Evolutionary conservation across 352 stramenopile genomes (phyloP), one percentile per base, ranked within the genome.

Genomic region (Thraustochytrium striatum): DNA sequence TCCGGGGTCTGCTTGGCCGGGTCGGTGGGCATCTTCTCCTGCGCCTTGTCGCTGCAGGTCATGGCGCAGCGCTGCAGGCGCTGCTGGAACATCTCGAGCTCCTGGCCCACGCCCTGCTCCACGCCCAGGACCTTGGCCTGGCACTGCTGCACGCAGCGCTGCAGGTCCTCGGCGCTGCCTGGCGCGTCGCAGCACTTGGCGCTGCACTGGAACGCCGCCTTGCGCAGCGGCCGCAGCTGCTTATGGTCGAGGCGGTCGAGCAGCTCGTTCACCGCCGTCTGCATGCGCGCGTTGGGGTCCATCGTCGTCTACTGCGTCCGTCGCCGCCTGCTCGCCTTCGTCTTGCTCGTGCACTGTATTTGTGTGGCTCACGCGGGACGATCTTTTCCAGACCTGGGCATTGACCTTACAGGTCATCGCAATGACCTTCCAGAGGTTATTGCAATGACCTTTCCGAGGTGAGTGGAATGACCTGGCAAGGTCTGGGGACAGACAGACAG

Each of bases 101-200:
- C 78, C 57, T 59, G 43, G 1, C 44, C 43, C 8, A 82, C 55
- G 44, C 72, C 35, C 9, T 28, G 2, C 38, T 70, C 44, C 3
- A 53, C 57, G 13, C 43, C 30, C 47, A 44, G 28, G 43, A 53
- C 65, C 38, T 80, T 80, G 28, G 16, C 19, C 57, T 57, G 25
- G 33, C 68, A 80, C 32, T 55, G 11, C 47, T 82, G 65, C 32
- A 82, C 50, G 78, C 78, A 82, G 25, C 81, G 53, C 57, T 82
- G 78, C 30, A 81, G 65, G 25, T 35, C 47, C 57, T 81, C 52
- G 32, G 28, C 35, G 36, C 33, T 32, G 3, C 9, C 11, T n/a
- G 30, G 25, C 30, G 3, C 36, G 39, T 82, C 78, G 78, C 78
- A 82, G 69, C 78, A 82, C 69, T 82, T 82, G 43, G 78, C 78